A percentile compares a stretch with the other conserved stretches of the same genome.
These are phyloP conservation scores for Cladophialophora carrionii DNA, from an alignment of 2,329 filamentous ascomycete genomes.

Conservation along the genomic window DNA sequence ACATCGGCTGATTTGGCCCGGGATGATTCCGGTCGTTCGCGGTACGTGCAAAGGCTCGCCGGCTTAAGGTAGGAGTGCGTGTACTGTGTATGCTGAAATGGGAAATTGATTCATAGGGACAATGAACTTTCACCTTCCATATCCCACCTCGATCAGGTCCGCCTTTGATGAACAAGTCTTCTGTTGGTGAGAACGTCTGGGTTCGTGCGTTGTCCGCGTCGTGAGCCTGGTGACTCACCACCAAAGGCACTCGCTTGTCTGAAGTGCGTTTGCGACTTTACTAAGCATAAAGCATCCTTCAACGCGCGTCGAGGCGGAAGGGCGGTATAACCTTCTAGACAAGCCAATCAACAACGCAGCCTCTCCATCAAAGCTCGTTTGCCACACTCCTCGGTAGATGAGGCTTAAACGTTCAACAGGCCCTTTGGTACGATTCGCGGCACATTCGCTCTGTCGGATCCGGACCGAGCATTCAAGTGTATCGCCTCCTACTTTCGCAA, in stretches of 20 bases:
- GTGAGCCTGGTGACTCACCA: no score
- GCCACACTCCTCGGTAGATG: background rate
- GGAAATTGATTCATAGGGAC: background rate
- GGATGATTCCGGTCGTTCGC: background rate
- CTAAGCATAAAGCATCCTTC: background rate
- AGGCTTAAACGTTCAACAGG: background rate
- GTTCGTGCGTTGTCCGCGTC: background rate
- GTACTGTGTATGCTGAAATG: background rate
- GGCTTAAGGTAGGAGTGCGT: background rate
- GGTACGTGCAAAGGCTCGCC: background rate
- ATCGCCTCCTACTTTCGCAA: background rate
- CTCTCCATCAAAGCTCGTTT: background rate
- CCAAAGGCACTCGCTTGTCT: background rate
- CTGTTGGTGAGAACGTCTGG: background rate
- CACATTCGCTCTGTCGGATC: background rate
- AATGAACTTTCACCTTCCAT: background rate
- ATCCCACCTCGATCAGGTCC: background rate
- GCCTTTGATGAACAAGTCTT: background rate
- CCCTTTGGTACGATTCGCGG: no score
- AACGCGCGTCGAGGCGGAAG: background rate
- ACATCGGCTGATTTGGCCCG: background rate
- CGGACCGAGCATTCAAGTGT: background rate
- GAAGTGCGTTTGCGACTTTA: background rate
- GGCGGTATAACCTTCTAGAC: background rate
- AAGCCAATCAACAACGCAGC: background rate